These are phyloP conservation scores for Axilococcus clingmanii DNA, from an alignment of 139 green algal genomes.

Conservation along the genomic window DNA sequence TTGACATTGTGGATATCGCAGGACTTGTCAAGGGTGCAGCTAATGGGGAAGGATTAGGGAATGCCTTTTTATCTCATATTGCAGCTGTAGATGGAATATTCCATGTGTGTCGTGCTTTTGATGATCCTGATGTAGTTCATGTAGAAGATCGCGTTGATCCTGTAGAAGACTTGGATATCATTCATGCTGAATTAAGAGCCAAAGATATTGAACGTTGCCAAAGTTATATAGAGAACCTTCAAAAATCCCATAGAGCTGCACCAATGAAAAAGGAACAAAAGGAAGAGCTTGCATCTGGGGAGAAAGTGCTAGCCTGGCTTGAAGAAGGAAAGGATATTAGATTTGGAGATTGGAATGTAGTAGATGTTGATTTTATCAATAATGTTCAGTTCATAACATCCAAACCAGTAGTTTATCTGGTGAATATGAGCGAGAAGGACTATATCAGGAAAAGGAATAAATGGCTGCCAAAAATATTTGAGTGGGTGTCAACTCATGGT, in stretches of 20 bases:
- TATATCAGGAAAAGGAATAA: slow-evolving; percentile 99
- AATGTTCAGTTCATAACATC: slow-evolving; percentile 67
- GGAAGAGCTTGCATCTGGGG: slow-evolving; percentile 57
- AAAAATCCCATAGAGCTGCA: slow-evolving; percentile 29
- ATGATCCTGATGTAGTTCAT: slow-evolving; percentile 69
- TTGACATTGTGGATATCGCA: slow-evolving; percentile 96
- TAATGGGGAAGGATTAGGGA: slow-evolving; percentile 88
- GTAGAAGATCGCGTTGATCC: slow-evolving; percentile 95
- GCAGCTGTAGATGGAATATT: slow-evolving; percentile 94
- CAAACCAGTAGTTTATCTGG: slow-evolving; percentile 95
- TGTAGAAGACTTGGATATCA: slow-evolving; percentile 95
- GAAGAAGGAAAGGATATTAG: slow-evolving; percentile 69
- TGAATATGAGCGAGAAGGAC: slow-evolving; percentile 85
- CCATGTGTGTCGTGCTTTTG: slow-evolving; percentile 93
- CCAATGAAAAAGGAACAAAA: slow-evolving; percentile 76
- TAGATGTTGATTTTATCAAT: slow-evolving; percentile 83
- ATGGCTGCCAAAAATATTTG: slow-evolving; percentile 89
- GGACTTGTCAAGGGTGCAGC: slow-evolving; percentile 82
- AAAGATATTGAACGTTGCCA: slow-evolving; percentile 62
- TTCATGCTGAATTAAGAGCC: slow-evolving; percentile 75
- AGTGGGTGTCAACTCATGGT: slow-evolving; percentile 78
- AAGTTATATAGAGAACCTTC: slow-evolving; percentile 30
- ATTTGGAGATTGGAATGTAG: slow-evolving; percentile 68
- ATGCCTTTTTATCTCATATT: slow-evolving; percentile 97
- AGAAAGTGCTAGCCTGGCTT: slow-evolving; percentile 52